Evolutionary conservation across 768 basidiomycete species (phyloP), one percentile per base, ranked within the genome.

Genomic region (Pluteus cervinus): DNA sequence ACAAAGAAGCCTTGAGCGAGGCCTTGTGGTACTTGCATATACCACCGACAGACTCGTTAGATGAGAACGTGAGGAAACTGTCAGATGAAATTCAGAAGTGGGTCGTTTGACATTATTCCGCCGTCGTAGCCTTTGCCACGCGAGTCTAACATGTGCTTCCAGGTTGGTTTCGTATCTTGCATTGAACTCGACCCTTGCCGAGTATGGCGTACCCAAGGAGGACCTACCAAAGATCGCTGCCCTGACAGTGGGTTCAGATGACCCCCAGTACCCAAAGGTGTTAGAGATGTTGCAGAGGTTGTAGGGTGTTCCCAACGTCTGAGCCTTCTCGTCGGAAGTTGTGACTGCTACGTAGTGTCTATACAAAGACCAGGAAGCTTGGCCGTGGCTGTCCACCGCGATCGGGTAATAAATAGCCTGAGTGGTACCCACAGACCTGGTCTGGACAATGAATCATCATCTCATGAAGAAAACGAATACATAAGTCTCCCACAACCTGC

Each of bases 121-220:
- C 21, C 33, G 10, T 23, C 16, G 8, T 25, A n/a, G n/a, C 10
- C 17, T 24, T 31, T 17, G 34, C 25, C 25, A 30, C 17, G 8
- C 17, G 29, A 12, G 39, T 10, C 24, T 24, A 9, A 35, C 33
- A 16, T 11, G 5, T 28, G 15, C 24, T 23, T 12, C 25, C 44
- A 85, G 84, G 33, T 69, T 88, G 9, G 76, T 88, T 10, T 58
- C 53, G 2, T 47, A 64, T 7, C 68, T 88, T 18, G 82, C 76
- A 1, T 53, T 88, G 29, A 67, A 74, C 40, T 71, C 71, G 7
- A 75, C 61, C 15, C 66, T 86, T 25, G 53, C 62, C 15, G 67
- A 77, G 14, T 83, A 83, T 58, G 74, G 75, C 1, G 81, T 87
- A 2, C 82, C 84, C 6, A 65, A 46, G 30, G 64, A 60, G 31